Conservation (phyloP, 345 rosid genomes). For the Cardamine resedifolia region DNA sequence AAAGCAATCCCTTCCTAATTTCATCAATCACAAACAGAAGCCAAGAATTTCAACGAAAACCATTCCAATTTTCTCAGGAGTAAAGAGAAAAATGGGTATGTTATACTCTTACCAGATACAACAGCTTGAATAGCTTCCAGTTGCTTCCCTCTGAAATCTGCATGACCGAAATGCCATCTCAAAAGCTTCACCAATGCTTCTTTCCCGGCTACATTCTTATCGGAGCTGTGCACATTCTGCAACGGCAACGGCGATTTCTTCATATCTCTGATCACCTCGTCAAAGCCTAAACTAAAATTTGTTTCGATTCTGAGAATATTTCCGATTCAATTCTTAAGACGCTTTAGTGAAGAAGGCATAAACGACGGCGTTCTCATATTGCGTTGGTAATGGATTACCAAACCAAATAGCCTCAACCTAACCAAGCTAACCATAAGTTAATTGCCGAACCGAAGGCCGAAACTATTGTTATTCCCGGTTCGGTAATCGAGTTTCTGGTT, state of each 20-base stretch:
- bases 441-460: not conserved
- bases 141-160: conserved; percentile 84
- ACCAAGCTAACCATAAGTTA: not conserved
- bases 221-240: conserved; percentile 45
- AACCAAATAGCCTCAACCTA: not conserved
- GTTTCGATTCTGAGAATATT: too few relatives aligned
- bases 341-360: too few relatives aligned
- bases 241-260: conserved; percentile 70
- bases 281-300: not conserved
- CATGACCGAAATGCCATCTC: conserved; percentile 92
- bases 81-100: not conserved
- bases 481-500: not conserved
- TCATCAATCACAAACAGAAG: not conserved
- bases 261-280: conserved; percentile 40
- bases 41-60: not conserved
- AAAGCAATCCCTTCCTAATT: conserved; percentile 72
- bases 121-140: conserved; percentile 88
- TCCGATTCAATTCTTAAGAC: too few relatives aligned
- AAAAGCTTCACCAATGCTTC: conserved; percentile 80
- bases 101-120: conserved; percentile 53
- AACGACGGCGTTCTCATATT: not conserved
- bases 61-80: not conserved
- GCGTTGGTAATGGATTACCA: not conserved
- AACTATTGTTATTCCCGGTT: not conserved
- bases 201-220: conserved; percentile 45